These are phyloP conservation scores for Apophysomyces elegans DNA, from an alignment of 371 early-diverging fungal species.

Conservation along the genomic window DNA sequence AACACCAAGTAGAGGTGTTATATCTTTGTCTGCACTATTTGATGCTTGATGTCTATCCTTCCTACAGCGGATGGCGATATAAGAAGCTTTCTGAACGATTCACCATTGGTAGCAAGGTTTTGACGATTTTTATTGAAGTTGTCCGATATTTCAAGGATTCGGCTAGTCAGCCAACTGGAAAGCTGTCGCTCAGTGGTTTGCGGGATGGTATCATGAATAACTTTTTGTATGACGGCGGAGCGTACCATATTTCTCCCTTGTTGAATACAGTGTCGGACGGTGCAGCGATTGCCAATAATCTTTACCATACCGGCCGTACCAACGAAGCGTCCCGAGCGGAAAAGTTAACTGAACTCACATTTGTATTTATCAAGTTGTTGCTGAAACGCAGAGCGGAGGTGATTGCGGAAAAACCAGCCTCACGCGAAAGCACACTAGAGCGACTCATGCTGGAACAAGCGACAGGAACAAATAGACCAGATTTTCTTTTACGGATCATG, in stretches of 20 bases:
- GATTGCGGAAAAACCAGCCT: slow-evolving; percentile 17
- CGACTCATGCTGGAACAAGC: slow-evolving; percentile 26
- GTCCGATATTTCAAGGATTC: slow-evolving; percentile 29
- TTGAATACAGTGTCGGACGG: slow-evolving; percentile 41
- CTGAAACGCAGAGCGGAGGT: slow-evolving; percentile 37
- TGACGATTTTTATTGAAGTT: slow-evolving; percentile 41
- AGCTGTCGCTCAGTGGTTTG: slow-evolving; percentile 24
- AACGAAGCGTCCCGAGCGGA: slow-evolving; percentile 43
- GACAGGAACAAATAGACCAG: slow-evolving; percentile 27
- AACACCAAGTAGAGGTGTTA: slow-evolving; percentile 33
- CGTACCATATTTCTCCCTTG: slow-evolving; percentile 41
- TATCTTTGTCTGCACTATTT: slow-evolving; percentile 41
- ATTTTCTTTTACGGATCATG: slow-evolving; percentile 44
- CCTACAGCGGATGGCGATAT: slow-evolving; percentile 49
- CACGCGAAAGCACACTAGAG: slow-evolving; percentile 20
- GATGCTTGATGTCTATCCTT: slow-evolving; percentile 48
- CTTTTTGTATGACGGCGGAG: slow-evolving; percentile 44
- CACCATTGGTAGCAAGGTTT: slow-evolving; percentile 42
- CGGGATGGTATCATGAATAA: slow-evolving; percentile 37
- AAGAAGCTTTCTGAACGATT: slow-evolving; percentile 44
- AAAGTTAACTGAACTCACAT: slow-evolving; percentile 35
- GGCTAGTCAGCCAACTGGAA: neutral
- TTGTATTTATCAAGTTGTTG: slow-evolving; percentile 39
- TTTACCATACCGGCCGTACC: slow-evolving; percentile 28
- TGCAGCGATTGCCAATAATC: slow-evolving; percentile 32